Evolutionary conservation across 1,284 basidiomycete genomes (phyloP), one percentile per base, ranked within the genome.

Genomic region (Chalciporus sp.): DNA sequence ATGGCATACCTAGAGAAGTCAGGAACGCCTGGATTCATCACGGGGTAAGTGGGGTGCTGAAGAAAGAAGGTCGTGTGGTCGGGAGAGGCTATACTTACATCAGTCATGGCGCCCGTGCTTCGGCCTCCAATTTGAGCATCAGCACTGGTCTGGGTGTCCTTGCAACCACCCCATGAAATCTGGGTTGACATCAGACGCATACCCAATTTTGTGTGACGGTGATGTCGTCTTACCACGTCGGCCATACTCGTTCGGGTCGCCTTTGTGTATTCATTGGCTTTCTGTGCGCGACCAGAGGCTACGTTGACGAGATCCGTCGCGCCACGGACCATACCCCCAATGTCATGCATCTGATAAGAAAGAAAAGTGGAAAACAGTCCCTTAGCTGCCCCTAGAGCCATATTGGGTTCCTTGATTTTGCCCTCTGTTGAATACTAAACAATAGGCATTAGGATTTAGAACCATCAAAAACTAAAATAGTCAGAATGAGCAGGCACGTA

Each of bases 101-200:
- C 85, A 67, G 84, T 88, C 93, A 95, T 95, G 2, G 93, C 93
- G 42, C 95, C 95, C 1, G 92, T 94, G 5, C 89, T 93, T 51
- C 81, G 76, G 2, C 93, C 93, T 4, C 83, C 83, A 70, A 95
- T 91, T 50, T 79, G 76, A 0, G 94, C 89, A 68, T 98, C 95
- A 12, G 95, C 95, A 64, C 90, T 93, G 9, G 95, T 98, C 73
- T 97, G 94, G 14, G 85, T 83, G 68, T 98, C 95, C 66, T 94
- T 95, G 74, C 95, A 97, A 6, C 94, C 95, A 63, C 89, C 90
- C 84, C 87, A 95, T 12, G 84, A 85, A 29, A 92, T 88, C 79
- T 82, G 41, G 10, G 55, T 35, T 6, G n/a, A 12, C 11, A 42
- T n/a, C 8, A 17, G 31, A 10, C 33, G 19, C 23, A 27, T 46